phyloP scores from a whole-genome alignment of 164 flowering plant species.

The Tetrastigma voinierianum region DNA sequence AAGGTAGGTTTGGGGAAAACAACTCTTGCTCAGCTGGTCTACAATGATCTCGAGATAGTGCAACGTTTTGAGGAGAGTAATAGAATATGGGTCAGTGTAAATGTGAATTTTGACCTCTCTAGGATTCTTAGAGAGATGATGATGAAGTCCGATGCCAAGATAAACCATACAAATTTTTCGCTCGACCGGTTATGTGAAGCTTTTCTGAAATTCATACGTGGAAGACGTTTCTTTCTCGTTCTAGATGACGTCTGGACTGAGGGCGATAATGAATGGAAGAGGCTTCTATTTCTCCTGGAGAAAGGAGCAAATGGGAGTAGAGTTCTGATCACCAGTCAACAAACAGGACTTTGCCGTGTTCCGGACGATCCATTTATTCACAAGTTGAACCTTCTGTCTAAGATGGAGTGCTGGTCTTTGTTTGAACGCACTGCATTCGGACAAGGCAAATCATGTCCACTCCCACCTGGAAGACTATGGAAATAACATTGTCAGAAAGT shows the following conservation, averaged over 20 bases:
- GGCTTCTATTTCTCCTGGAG: neutral
- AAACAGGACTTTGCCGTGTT: neutral
- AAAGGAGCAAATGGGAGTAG: slow-evolving; percentile 11
- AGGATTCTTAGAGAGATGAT: slow-evolving; percentile 4
- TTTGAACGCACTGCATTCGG: no score
- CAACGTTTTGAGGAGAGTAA: neutral
- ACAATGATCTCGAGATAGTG: no score
- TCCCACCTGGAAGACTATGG: no score
- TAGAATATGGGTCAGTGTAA: slow-evolving; percentile 7
- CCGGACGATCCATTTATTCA: slow-evolving; percentile 12
- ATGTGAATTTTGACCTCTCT: neutral
- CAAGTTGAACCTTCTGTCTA: no score
- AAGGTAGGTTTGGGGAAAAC: slow-evolving; percentile 30
- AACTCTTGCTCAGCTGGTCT: slow-evolving; percentile 29
- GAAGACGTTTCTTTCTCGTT: slow-evolving; percentile 17
- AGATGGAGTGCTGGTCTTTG: slow-evolving; percentile 14
- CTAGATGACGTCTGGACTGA: slow-evolving; percentile 28
- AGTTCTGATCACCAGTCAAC: slow-evolving; percentile 18
- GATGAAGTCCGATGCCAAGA: neutral
- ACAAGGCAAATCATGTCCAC: no score
- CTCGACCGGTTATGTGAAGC: neutral
- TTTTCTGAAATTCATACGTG: neutral
- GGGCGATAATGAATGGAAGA: neutral
- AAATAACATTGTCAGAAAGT: no score
- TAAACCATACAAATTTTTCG: neutral